phyloP scores from a whole-genome alignment of 441 rosid genomes.

The Erodium moschatum region DNA sequence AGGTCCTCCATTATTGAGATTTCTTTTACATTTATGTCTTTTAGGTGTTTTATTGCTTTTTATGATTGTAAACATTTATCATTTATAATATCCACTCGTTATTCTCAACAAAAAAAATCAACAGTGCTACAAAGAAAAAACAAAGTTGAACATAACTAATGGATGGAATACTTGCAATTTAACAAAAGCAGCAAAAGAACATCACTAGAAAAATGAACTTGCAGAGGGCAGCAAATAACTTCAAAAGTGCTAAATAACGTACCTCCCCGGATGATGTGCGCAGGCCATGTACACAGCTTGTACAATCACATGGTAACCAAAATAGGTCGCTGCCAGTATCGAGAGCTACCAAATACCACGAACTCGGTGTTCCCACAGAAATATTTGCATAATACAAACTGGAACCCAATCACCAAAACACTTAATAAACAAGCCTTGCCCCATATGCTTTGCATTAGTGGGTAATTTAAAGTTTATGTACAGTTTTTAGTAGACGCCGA shows the following conservation, averaged over 20 bases:
- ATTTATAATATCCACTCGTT: too few species aligned
- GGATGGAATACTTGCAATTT: too few species aligned
- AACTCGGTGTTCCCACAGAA: slow-evolving; percentile 63
- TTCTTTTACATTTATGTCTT: too few species aligned
- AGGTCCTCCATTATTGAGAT: too few species aligned
- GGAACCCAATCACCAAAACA: slow-evolving; percentile 21
- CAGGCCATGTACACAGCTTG: slow-evolving; percentile 35
- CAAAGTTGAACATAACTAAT: too few species aligned
- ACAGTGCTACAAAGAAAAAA: too few species aligned
- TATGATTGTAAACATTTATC: too few species aligned
- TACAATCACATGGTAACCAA: slow-evolving; percentile 86
- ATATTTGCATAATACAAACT: slow-evolving; percentile 79
- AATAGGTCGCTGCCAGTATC: slow-evolving; percentile 88
- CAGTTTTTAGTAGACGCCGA: not conserved
- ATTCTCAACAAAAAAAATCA: too few species aligned
- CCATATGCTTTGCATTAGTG: not conserved
- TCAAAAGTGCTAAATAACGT: slow-evolving; percentile 8
- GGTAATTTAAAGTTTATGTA: not conserved
- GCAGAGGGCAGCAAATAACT: too few species aligned
- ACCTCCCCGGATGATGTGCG: slow-evolving; percentile 34
- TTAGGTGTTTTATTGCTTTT: too few species aligned
- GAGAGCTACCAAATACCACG: slow-evolving; percentile 72
- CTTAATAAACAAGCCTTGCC: not conserved
- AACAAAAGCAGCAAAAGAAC: too few species aligned
- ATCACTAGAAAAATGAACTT: too few species aligned